Percentiles rank a stretch among this genome's conserved stretches.
Evolutionary conservation across 1,284 basidiomycete genomes (phyloP).

Genomic region (Albatrellus sp.): DNA sequence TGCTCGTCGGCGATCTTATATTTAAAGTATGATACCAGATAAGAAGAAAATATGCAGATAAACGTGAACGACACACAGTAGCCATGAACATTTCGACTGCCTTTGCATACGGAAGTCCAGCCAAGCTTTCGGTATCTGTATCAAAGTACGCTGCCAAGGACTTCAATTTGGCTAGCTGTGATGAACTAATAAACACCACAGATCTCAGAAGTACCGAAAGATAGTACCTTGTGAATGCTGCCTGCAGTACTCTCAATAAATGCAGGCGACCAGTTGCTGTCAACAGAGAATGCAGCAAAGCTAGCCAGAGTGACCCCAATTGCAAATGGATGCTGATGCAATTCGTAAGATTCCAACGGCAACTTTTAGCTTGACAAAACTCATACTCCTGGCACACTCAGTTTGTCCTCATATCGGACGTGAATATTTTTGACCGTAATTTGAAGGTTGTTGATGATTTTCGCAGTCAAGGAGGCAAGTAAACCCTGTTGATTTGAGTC

Average conservation of each 20-base stretch:
- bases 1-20: slow-evolving; percentile 54
- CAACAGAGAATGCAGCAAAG: slow-evolving; percentile 90
- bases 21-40: background rate
- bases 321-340: slow-evolving; percentile 80
- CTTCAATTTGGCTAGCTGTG: slow-evolving; percentile 73
- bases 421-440: slow-evolving; percentile 93
- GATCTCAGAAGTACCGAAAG: background rate
- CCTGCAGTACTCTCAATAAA: slow-evolving; percentile 89
- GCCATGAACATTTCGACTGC: slow-evolving; percentile 72
- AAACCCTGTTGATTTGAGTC: slow-evolving; percentile 73
- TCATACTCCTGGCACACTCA: slow-evolving; percentile 84
- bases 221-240: slow-evolving; percentile 78
- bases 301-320: slow-evolving; percentile 86
- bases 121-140: slow-evolving; percentile 80
- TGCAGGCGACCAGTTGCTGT: slow-evolving; percentile 85
- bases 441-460: slow-evolving; percentile 95
- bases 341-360: background rate
- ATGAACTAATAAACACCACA: slow-evolving; percentile 6
- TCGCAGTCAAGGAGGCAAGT: slow-evolving; percentile 76
- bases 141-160: slow-evolving; percentile 94
- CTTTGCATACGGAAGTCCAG: slow-evolving; percentile 54
- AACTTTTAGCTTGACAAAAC: background rate
- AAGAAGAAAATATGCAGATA: background rate
- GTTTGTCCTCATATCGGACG: slow-evolving; percentile 90
- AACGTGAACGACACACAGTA: slow-evolving; percentile 37